Percentiles rank a stretch among this genome's conserved stretches.
These are phyloP conservation scores for Phytophthora pseudosyringae DNA, from an alignment of 352 stramenopile genomes.

Conservation along the genomic window DNA sequence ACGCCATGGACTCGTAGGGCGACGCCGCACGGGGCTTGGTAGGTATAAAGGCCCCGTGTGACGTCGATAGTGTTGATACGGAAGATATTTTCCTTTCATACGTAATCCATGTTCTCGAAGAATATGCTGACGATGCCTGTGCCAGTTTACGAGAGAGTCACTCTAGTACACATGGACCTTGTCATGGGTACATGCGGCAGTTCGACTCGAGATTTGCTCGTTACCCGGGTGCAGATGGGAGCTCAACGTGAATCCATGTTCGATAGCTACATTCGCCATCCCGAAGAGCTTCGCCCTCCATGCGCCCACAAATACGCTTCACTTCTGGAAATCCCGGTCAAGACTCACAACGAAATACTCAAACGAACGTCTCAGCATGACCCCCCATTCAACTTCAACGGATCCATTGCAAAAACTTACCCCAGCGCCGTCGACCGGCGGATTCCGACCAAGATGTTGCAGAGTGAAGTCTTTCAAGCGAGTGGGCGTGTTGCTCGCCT, in stretches of 20 bases:
- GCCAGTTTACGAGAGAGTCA: no score
- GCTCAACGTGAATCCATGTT: conserved; percentile 14
- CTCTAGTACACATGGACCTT: no score
- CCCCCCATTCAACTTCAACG: not conserved
- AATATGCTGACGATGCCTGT: not conserved
- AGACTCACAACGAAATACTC: not conserved
- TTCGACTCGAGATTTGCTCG: not conserved
- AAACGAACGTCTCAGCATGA: not conserved
- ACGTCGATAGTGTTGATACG: conserved; percentile 1
- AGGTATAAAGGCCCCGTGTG: conserved; percentile 26
- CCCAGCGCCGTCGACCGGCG: not conserved
- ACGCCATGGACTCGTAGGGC: conserved; percentile 30
- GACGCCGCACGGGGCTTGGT: conserved; percentile 5
- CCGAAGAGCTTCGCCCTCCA: not conserved
- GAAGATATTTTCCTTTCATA: not conserved
- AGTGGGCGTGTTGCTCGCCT: conserved; percentile 15
- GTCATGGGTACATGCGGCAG: no score
- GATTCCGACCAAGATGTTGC: conserved; percentile 4
- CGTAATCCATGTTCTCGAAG: conserved; percentile 8
- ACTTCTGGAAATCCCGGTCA: conserved; percentile 3
- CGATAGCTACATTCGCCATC: conserved; percentile 13
- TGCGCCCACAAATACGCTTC: not conserved
- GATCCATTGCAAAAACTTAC: conserved; percentile 7
- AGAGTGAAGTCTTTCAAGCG: conserved; percentile 4
- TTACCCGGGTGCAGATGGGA: not conserved